phyloP scores from a whole-genome alignment of 345 rosid genomes.

The Acer negundo region DNA sequence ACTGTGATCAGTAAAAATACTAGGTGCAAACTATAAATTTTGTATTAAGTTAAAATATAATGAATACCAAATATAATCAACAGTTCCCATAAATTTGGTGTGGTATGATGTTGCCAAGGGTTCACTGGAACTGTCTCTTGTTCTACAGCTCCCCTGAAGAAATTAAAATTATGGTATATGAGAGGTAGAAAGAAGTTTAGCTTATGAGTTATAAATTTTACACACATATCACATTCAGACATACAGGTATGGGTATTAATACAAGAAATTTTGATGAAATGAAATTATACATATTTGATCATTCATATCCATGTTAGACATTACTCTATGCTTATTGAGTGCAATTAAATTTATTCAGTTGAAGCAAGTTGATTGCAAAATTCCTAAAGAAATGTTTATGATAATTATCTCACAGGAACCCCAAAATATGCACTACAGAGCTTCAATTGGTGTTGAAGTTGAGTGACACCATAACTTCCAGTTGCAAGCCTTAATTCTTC shows the following conservation, averaged over 20 bases:
- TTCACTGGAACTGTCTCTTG: conserved; percentile 74
- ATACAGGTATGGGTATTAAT: not conserved
- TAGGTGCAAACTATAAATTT: not conserved
- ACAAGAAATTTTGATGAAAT: not conserved
- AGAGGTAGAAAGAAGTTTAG: conserved; percentile 16
- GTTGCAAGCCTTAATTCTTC: conserved; percentile 78
- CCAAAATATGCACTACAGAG: conserved; percentile 79
- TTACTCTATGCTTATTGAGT: not conserved
- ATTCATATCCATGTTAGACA: not conserved
- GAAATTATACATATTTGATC: not conserved
- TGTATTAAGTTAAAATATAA: not conserved
- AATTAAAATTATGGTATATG: conserved; percentile 16
- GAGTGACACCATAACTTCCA: conserved; percentile 51
- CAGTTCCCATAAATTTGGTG: conserved; percentile 85
- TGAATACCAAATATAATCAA: conserved; percentile 87
- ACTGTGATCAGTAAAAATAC: conserved; percentile 17
- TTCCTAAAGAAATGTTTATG: not conserved
- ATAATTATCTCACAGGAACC: conserved; percentile 54
- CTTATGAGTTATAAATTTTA: no score
- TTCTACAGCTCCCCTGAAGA: conserved; percentile 58
- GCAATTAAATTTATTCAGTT: not conserved
- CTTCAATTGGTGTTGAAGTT: conserved; percentile 59
- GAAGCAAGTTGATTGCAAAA: not conserved
- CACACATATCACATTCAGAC: no score
- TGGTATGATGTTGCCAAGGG: conserved; percentile 94